A percentile compares a stretch with the other conserved stretches of the same genome.
Conservation (phyloP, 1,139 yeast species). For the Candida sp. region DNA sequence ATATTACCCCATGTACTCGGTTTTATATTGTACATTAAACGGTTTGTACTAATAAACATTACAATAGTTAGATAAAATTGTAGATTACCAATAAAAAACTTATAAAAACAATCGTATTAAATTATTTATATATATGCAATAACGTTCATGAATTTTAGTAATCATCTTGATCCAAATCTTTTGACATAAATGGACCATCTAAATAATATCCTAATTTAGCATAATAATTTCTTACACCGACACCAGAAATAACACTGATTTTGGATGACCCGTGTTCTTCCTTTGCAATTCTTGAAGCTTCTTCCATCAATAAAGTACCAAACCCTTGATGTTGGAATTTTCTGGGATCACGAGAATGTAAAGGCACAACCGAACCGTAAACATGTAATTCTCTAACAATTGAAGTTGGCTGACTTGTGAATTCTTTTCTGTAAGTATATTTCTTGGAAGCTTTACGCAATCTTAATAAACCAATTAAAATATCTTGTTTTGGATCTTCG, state of each 20-base stretch:
- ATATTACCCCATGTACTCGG: background rate
- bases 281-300: slow-evolving; percentile 91
- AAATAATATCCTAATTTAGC: slow-evolving; percentile 86
- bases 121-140: too few relatives aligned
- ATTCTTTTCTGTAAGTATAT: slow-evolving; percentile 88
- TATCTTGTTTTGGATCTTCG: slow-evolving; percentile 97
- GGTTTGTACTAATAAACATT: background rate
- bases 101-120: background rate
- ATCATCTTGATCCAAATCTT: slow-evolving; percentile 24
- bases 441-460: slow-evolving; percentile 87
- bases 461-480: slow-evolving; percentile 85
- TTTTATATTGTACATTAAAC: background rate
- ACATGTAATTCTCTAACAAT: slow-evolving; percentile 96
- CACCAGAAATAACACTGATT: slow-evolving; percentile 94
- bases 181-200: slow-evolving; percentile 98
- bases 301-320: slow-evolving; percentile 97
- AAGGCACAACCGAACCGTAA: slow-evolving; percentile 95
- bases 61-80: background rate
- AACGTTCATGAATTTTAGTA: slow-evolving; percentile 1
- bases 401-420: slow-evolving; percentile 80
- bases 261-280: slow-evolving; percentile 94
- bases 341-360: slow-evolving; percentile 96
- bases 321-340: slow-evolving; percentile 99
- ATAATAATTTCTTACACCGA: slow-evolving; percentile 95
- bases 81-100: background rate